These are phyloP conservation scores for Ustilago esculenta DNA, from an alignment of 1,284 basidiomycete species.

Conservation along the genomic window DNA sequence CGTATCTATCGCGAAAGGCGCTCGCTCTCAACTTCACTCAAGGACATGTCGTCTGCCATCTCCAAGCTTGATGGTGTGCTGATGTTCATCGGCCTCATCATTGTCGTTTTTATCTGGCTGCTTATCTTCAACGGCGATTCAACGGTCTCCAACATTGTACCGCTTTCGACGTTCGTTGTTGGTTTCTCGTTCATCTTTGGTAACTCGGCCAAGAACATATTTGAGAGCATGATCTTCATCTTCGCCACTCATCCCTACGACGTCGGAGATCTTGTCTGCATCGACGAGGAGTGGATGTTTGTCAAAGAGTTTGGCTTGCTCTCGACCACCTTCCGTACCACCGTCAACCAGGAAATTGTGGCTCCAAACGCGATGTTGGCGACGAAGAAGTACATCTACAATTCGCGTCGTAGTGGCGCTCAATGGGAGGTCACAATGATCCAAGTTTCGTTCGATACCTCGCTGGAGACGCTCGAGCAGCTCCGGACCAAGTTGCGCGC, in stretches of 20 bases:
- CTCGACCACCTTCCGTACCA: slow-evolving; percentile 80
- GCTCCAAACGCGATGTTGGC: slow-evolving; percentile 82
- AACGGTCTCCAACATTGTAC: slow-evolving; percentile 80
- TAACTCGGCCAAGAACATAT: slow-evolving; percentile 81
- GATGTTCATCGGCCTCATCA: slow-evolving; percentile 73
- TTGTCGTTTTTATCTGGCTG: slow-evolving; percentile 78
- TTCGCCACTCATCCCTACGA: slow-evolving; percentile 72
- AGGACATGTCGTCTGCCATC: slow-evolving; percentile 63
- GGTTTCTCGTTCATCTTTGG: slow-evolving; percentile 72
- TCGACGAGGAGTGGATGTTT: slow-evolving; percentile 66
- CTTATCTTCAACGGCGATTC: slow-evolving; percentile 79
- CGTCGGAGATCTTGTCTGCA: slow-evolving; percentile 65
- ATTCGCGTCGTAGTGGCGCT: slow-evolving; percentile 51
- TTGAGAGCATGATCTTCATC: slow-evolving; percentile 76
- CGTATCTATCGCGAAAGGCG: slow-evolving; percentile 83
- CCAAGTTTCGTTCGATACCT: slow-evolving; percentile 64
- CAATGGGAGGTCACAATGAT: slow-evolving; percentile 80
- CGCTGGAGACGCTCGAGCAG: slow-evolving; percentile 72
- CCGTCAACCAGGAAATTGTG: slow-evolving; percentile 80
- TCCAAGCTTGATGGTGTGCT: slow-evolving; percentile 68
- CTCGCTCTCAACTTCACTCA: slow-evolving; percentile 75
- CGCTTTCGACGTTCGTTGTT: slow-evolving; percentile 78
- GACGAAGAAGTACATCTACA: slow-evolving; percentile 78
- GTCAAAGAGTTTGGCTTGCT: slow-evolving; percentile 76
- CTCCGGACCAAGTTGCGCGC: slow-evolving; percentile 73